Percentiles rank a stretch among this genome's conserved stretches.
phyloP scores from a whole-genome alignment of 108 stramenopile species.

The Fistulifera pelliculosa region DNA sequence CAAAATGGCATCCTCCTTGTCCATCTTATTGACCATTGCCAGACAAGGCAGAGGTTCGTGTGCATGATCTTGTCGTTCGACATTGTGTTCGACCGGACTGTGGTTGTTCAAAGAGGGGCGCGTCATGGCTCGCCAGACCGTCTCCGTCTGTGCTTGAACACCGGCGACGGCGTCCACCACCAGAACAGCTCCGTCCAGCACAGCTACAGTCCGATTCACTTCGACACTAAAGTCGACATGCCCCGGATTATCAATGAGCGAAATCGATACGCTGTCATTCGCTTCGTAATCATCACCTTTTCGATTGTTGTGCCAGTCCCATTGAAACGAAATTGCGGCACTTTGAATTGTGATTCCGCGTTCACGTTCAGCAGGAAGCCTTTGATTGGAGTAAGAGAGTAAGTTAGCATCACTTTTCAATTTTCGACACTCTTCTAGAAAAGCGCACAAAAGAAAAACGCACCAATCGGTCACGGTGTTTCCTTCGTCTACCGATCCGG shows the following conservation, averaged over 20 bases:
- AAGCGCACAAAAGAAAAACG: too few species aligned
- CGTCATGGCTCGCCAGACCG: conserved; percentile 92
- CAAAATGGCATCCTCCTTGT: conserved; percentile 89
- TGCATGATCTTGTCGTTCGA: conserved; percentile 24
- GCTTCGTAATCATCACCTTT: conserved; percentile 25
- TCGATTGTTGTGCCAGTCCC: conserved; percentile 70
- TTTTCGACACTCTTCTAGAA: too few species aligned
- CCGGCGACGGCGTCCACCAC: conserved; percentile 98
- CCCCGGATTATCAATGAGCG: conserved; percentile 96
- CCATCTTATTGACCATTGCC: conserved; percentile 97
- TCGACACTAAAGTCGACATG: conserved; percentile 99
- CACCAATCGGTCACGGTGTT: conserved; percentile 94
- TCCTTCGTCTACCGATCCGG: conserved; percentile 91
- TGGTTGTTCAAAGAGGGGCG: conserved; percentile 48
- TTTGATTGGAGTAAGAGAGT: too few species aligned
- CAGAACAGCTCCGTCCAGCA: conserved; percentile 93
- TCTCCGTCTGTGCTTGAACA: conserved; percentile 96
- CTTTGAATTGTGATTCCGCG: conserved; percentile 98
- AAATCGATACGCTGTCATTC: conserved; percentile 30
- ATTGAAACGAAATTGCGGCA: conserved; percentile 90
- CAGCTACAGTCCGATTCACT: conserved; percentile 93
- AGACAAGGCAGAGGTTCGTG: conserved; percentile 86
- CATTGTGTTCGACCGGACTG: conserved; percentile 1
- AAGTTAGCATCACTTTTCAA: too few species aligned
- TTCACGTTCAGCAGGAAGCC: conserved; percentile 90